Evolutionary conservation across 257 asterid genomes (phyloP), one percentile per base, ranked within the genome.

Genomic region (Cynanchum wilfordii): DNA sequence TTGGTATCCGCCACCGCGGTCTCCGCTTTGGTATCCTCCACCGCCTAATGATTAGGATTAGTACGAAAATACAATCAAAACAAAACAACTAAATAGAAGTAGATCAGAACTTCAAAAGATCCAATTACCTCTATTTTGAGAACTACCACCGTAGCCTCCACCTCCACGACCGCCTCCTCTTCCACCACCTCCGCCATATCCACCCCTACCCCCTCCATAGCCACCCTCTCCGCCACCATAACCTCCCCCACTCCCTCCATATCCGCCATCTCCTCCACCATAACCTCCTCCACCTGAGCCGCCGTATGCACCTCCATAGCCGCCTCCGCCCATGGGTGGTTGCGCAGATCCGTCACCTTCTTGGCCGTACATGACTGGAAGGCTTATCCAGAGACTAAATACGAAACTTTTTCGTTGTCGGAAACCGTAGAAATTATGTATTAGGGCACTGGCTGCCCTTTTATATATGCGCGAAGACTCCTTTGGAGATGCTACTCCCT

Each of bases 301-400:
- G 0, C 49, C 73, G 6, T 77, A 47, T 33, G 79, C 65, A 19
- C 77, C 73, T 4, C 69, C 70, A 3, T 66, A 38, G 3, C 69
- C 78, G 22, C 59, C 89, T 8, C 92, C 92, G 47, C 88, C 87
- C 81, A 79, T 66, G 44, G 88, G 84, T 49, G 86, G 88, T 8
- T 82, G 84, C 68, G 90, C 89, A 83, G 97, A 91, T 86, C 97
- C 95, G 71, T 81, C 90, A 36, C 93, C 89, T 79, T 86, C 93
- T 67, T 86, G 88, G 38, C 97, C 96, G 79, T 90, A 89, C 83
- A 82, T 80, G 36, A 20, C 50, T 8, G 24, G 73, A 49, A 58
- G 70, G 22, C 76, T 68, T 76, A 2, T 47, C 65, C 54, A 19
- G 67, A 51, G 54, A 51, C 38, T 70, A 45, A 15, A 12, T 1